Evolutionary conservation across 2,329 filamentous ascomycete species (phyloP).

Genomic region (Chalaropsis thielavioides): DNA sequence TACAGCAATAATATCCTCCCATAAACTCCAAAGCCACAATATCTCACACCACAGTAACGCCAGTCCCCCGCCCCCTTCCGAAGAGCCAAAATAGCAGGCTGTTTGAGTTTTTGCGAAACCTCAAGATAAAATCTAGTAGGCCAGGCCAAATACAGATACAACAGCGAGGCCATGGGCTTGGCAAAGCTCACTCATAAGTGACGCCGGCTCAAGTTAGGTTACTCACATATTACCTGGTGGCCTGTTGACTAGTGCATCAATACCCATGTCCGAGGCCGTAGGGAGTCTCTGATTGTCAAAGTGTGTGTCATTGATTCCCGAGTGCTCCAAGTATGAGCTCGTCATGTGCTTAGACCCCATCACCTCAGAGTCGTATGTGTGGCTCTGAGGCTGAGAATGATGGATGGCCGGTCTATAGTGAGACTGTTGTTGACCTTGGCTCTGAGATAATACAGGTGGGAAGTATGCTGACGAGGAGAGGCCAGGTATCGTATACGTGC

Average conservation of each 20-base stretch:
- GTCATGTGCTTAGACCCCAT: slow-evolving; percentile 1
- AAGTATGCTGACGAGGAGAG: slow-evolving; percentile 2
- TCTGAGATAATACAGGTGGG: background rate
- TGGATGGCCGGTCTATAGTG: background rate
- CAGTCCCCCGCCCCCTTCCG: too few relatives aligned
- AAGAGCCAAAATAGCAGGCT: too few relatives aligned
- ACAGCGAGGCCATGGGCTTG: background rate
- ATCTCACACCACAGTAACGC: too few relatives aligned
- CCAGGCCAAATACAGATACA: background rate
- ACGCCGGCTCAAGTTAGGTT: background rate
- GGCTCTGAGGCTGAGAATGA: slow-evolving; percentile 3
- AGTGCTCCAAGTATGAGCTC: slow-evolving; percentile 20
- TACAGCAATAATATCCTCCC: too few relatives aligned
- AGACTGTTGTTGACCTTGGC: background rate
- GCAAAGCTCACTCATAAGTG: background rate
- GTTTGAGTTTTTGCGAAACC: too few relatives aligned
- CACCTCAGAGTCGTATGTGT: slow-evolving; percentile 1
- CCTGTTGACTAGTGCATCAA: slow-evolving; percentile 44
- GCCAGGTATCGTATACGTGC: slow-evolving; percentile 2
- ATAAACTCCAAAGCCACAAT: too few relatives aligned
- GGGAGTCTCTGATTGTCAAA: slow-evolving; percentile 25
- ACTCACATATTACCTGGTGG: slow-evolving; percentile 10
- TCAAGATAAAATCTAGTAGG: background rate
- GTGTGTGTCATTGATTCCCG: slow-evolving; percentile 24
- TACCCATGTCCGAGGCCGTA: slow-evolving; percentile 46